phyloP scores from a whole-genome alignment of 257 asterid genomes.

The Solanum lignicaule region DNA sequence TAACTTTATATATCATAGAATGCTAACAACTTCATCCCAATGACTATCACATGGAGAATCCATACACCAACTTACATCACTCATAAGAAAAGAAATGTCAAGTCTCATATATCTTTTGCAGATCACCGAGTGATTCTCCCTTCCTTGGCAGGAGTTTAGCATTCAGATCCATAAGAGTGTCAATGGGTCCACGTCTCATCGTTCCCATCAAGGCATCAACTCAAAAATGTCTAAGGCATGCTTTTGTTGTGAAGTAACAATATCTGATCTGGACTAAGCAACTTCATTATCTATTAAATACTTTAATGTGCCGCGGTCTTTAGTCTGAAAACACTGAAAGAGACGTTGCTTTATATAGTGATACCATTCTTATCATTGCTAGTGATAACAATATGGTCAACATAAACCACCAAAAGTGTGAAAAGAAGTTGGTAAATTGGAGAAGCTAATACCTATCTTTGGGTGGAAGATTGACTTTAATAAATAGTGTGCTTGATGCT shows the following conservation, averaged over 20 bases:
- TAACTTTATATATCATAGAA: neutral
- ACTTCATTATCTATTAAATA: neutral
- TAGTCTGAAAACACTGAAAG: neutral
- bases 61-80: neutral
- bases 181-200: neutral
- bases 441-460: too few relatives aligned
- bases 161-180: neutral
- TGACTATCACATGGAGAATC: neutral
- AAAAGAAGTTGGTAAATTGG: too few relatives aligned
- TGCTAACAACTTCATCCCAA: neutral
- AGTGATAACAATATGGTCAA: neutral
- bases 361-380: neutral
- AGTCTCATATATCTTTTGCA: neutral
- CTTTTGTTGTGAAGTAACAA: neutral
- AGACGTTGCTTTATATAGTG: neutral
- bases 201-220: neutral
- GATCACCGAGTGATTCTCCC: neutral
- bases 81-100: neutral
- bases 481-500: too few relatives aligned
- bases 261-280: neutral
- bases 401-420: neutral
- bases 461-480: too few relatives aligned
- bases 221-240: neutral
- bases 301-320: neutral
- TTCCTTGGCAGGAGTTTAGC: neutral